Base-by-base conservation (phyloP, 176 grass and related monocot species). In the Saccharum officinarum region DNA sequence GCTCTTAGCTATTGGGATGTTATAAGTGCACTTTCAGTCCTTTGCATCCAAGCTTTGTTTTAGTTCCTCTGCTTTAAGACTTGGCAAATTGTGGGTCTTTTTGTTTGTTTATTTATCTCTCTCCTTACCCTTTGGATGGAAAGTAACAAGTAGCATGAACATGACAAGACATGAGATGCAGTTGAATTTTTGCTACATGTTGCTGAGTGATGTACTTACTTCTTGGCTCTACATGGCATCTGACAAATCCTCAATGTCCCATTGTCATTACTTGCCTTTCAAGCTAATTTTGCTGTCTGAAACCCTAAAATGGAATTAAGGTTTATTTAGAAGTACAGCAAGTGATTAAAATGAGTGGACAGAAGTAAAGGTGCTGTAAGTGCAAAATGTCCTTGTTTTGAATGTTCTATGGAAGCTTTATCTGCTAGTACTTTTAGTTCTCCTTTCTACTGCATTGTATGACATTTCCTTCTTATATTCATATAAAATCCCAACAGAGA, bases 151-250 rank as follows among this genome's bases (percentile, higher is more conserved):
- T 38, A 67, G 45, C 59, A 76, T 84, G 23, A 63, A 25, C 54
- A 59, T 59, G 71, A 83, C 25, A n/a, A 73, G 54, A 55, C 81
- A 73, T 75, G 70, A 1, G 66, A 83, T 63, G 55, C 28, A 73
- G 40, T 59, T 73, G 39, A 46, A 41, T 72, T 45, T 63, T 31
- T 34, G 13, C 13, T 67, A 67, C 63, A 67, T 36, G 63, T 66
- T 16, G 63, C 63, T 33, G 63, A 31, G 28, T 66, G 30, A 67
- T 34, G 31, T 17, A 3, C 60, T 42, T 67, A 76, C 20, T 67
- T 31, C 12, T 22, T 23, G 50, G 5, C 31, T 67, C 60, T 30
- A 52, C 31, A 54, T 67, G 71, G 72, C 10, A 17, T 30, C 18
- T 65, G 41, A 71, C 57, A 65, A 40, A 42, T 44, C 64, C 25